Percentiles rank a stretch among this genome's conserved stretches.
phyloP scores from a whole-genome alignment of 75 land plant species.

The Selaginella tamariscina region DNA sequence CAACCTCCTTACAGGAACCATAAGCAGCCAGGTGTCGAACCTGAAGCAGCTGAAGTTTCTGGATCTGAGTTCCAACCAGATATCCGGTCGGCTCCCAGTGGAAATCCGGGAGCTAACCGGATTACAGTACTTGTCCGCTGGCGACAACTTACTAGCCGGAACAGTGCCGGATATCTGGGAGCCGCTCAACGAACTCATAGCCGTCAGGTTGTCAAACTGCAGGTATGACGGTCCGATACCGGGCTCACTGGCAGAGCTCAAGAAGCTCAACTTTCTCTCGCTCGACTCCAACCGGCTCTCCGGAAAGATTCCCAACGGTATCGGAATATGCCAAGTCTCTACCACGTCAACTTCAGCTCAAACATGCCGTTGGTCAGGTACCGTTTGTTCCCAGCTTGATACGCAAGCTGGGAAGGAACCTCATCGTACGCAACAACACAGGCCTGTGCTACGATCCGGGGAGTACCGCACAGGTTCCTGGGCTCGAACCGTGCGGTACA shows the following conservation, averaged over 20 bases:
- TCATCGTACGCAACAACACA: background rate
- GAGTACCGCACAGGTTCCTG: background rate
- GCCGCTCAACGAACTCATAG: background rate
- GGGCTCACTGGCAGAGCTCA: background rate
- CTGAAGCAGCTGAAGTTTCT: background rate
- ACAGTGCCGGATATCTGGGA: constrained; percentile 21
- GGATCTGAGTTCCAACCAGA: background rate
- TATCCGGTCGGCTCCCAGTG: background rate
- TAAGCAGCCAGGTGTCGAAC: background rate
- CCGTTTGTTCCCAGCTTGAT: constrained; percentile 22
- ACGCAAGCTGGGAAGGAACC: background rate
- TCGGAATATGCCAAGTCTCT: constrained; percentile 6
- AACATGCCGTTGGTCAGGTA: constrained; percentile 39
- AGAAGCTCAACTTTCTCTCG: constrained; percentile 18
- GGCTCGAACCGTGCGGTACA: background rate
- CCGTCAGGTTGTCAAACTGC: background rate
- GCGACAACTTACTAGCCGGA: constrained; percentile 38
- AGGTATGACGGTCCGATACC: constrained; percentile 1
- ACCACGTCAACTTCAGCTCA: constrained; percentile 39
- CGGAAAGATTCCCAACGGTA: constrained; percentile 37
- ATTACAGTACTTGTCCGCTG: constrained; percentile 35
- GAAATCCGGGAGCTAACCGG: background rate
- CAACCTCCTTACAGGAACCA: background rate
- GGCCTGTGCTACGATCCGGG: constrained; percentile 1
- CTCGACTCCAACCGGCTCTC: constrained; percentile 41